Percentiles rank a stretch among this genome's conserved stretches.
phyloP scores from a whole-genome alignment of 2,329 filamentous ascomycete genomes.

The Talaromyces sp. region DNA sequence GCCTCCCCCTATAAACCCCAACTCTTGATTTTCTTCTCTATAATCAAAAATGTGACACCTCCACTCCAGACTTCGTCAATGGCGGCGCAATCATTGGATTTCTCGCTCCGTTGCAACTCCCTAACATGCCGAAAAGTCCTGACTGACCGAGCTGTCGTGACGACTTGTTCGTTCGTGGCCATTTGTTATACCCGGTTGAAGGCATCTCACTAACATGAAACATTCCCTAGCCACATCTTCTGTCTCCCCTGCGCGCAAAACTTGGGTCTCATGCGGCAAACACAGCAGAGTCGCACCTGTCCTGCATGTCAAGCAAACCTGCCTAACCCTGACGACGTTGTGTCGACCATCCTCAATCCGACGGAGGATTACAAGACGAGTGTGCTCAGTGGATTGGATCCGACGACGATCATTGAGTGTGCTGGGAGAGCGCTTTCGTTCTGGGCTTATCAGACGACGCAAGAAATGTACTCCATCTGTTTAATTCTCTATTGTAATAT shows the following conservation, averaged over 20 bases:
- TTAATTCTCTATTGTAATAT: neutral
- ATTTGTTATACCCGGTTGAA: slow-evolving; percentile 6
- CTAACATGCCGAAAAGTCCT: slow-evolving; percentile 72
- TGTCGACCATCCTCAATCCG: slow-evolving; percentile 69
- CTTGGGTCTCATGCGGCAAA: slow-evolving; percentile 60
- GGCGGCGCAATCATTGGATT: slow-evolving; percentile 61
- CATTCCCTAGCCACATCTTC: slow-evolving; percentile 70
- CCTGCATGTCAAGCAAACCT: slow-evolving; percentile 73
- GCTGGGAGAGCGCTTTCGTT: slow-evolving; percentile 38
- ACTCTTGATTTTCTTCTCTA: neutral
- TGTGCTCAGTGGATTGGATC: slow-evolving; percentile 77
- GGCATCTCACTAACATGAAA: neutral
- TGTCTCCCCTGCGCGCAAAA: slow-evolving; percentile 71
- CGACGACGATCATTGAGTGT: slow-evolving; percentile 74
- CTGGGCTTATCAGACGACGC: slow-evolving; percentile 59
- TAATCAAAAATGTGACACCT: neutral
- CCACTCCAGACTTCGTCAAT: slow-evolving; percentile 10
- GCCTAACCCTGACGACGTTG: slow-evolving; percentile 70
- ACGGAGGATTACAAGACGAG: slow-evolving; percentile 89
- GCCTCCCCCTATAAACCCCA: neutral
- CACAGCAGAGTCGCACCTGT: slow-evolving; percentile 59
- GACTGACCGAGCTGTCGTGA: slow-evolving; percentile 72
- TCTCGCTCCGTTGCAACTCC: slow-evolving; percentile 73
- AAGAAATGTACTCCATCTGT: slow-evolving; percentile 65
- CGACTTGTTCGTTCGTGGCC: slow-evolving; percentile 72